A percentile compares a stretch with the other conserved stretches of the same genome.
phyloP scores from a whole-genome alignment of 2,329 filamentous ascomycete species.

The Alternaria triticimaculans region DNA sequence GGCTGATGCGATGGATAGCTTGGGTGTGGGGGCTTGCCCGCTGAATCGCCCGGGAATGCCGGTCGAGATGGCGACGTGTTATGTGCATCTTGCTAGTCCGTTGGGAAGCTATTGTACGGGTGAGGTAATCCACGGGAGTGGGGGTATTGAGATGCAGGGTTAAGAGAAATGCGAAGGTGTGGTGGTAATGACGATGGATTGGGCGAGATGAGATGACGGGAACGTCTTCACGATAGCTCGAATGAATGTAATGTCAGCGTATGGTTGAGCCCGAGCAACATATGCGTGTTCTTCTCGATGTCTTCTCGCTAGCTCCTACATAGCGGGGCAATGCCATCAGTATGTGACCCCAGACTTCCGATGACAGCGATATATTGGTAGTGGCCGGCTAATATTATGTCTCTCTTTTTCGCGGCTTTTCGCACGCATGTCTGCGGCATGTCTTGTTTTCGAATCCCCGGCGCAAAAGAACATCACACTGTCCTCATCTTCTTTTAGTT shows the following conservation, averaged over 20 bases:
- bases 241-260: not conserved
- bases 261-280: not conserved
- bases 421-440: not conserved
- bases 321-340: not conserved
- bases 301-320: too few relatives aligned
- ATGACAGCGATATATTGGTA: not conserved
- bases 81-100: conserved; percentile 27
- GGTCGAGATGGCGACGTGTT: conserved; percentile 25
- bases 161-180: not conserved
- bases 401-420: too few relatives aligned
- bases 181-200: not conserved
- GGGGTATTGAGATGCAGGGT: conserved; percentile 30
- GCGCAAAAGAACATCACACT: too few relatives aligned
- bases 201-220: not conserved
- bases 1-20: conserved; percentile 14
- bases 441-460: too few relatives aligned
- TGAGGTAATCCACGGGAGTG: conserved; percentile 24
- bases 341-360: not conserved
- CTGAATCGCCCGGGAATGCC: conserved; percentile 28
- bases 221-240: not conserved
- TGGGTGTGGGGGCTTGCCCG: conserved; percentile 27
- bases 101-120: conserved; percentile 27
- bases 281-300: too few relatives aligned
- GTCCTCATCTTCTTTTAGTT: not conserved
- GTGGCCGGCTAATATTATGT: too few relatives aligned